These are phyloP conservation scores for Hypomyces perniciosus DNA, from an alignment of 2,329 filamentous ascomycete genomes.

Conservation along the genomic window DNA sequence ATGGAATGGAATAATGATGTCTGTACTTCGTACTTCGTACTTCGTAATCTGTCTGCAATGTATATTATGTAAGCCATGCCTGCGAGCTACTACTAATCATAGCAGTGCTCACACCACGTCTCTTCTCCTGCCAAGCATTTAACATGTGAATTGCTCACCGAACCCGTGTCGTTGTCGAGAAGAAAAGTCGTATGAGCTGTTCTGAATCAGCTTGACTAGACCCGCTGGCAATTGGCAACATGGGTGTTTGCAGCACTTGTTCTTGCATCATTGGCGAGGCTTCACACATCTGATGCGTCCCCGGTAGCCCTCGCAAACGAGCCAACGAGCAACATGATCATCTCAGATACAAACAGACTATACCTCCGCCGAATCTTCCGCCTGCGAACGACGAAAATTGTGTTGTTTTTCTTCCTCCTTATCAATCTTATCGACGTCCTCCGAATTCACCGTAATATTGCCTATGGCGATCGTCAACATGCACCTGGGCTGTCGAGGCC, in stretches of 20 bases:
- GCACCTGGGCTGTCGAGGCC: slow-evolving; percentile 19
- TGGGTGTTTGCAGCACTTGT: neutral
- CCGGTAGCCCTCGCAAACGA: neutral
- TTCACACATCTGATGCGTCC: neutral
- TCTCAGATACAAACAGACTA: slow-evolving; percentile 25
- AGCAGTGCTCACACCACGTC: no score
- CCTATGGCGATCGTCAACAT: slow-evolving; percentile 22
- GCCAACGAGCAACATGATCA: slow-evolving; percentile 20
- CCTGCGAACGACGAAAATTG: slow-evolving; percentile 28
- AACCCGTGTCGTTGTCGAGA: neutral
- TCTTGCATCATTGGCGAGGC: neutral
- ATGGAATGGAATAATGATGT: no score
- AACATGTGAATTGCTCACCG: neutral
- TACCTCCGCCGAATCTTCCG: slow-evolving; percentile 34
- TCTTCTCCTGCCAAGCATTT: no score
- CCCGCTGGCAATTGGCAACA: neutral
- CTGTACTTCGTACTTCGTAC: no score
- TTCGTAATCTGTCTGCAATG: no score
- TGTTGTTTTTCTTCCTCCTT: slow-evolving; percentile 29
- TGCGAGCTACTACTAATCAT: no score
- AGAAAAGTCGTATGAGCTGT: neutral
- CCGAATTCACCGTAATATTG: slow-evolving; percentile 30
- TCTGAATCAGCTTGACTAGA: neutral
- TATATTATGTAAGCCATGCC: neutral
- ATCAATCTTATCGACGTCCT: slow-evolving; percentile 35